Base-by-base conservation (phyloP, 2,329 filamentous ascomycete species). In the Trichoderma sp. region DNA sequence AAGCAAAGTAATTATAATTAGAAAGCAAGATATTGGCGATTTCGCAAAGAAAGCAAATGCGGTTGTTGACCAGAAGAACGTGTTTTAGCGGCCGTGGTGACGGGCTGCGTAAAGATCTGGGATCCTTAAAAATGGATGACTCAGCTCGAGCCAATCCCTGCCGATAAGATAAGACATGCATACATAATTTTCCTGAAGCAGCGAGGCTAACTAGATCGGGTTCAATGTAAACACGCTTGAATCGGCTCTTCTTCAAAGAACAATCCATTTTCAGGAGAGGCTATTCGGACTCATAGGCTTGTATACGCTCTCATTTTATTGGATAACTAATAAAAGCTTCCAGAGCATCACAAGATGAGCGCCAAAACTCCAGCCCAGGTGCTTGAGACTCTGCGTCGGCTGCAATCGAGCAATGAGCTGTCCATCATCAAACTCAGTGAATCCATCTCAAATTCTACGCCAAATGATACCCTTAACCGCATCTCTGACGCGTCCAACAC, bases 341-440 rank as follows among this genome's bases (percentile, higher is more conserved):
- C n/a, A 3, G 1, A 13, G 1, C 12, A 17, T 6, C 7, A 2
- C 39, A 74, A 28, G 15, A 83, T 82, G 81, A 78, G 79, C 67
- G 65, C 74, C 17, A 69, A 71, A 55, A 80, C 81, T 43, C 77
- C 81, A 15, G 76, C 80, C 26, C 77, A 85, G 36, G 84, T 86
- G 23, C 80, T 90, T 15, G 79, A 81, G 43, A 79, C 83, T 17
- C 81, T 93, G 57, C 80, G 83, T 55, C 82, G 87, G 62, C 83
- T 93, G 2, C 86, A 90, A 74, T 80, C 83, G 30, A 79, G 86
- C 70, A 86, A 90, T 66, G 87, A 92, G 74, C 86, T 96, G 73
- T 91, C 91, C 68, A 93, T 97, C 76, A 85, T 95, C 75, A 90
- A 88, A 75, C 89, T 96, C 76, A 92, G 91, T 79, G 92, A 94